Evolutionary conservation across 2,329 filamentous ascomycete species (phyloP), one percentile per base, ranked within the genome.

Genomic region (Aspergillus costaricaensis): DNA sequence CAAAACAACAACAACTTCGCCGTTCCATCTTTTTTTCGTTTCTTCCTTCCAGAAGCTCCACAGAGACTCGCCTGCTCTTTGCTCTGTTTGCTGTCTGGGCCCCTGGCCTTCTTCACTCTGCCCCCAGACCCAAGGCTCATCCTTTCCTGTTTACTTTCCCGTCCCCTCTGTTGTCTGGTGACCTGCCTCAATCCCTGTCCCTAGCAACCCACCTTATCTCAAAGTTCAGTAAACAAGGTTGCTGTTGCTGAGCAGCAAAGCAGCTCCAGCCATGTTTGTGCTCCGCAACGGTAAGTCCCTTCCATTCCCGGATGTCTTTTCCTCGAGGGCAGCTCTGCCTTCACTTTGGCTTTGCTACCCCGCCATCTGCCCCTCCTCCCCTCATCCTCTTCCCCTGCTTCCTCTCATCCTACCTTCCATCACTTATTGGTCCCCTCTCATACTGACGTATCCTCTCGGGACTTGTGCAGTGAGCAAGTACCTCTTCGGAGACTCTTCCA

Each of bases 401-500:
- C 27, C 57, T 36, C 39, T 55, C 21, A 41, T 44, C 2, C 32
- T n/a, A 7, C 17, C 14, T 9, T 54, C 39, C 39, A 53, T 27
- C 21, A 14, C 21, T 27, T 39, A 10, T 15, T 5, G 15, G 62
- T 21, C 64, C 57, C 57, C 51, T 23, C n/a, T 44, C 30, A 48
- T 57, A 43, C 49, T 64, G 51, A 54, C 47, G n/a, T 54, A 53
- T 38, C 27, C 27, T 30, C 14, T 43, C 17, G 38, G 32, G 17
- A 25, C 57, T 58, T 41, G 44, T 50, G 60, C 73, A 96, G 92
- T 96, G 68, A 91, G 91, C 79, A 97, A 96, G 80, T 88, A 95
- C 72, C 88, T 98, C 74, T 98, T 98, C 76, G 88, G 88, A 66
- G 92, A 96, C 76, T 86, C 86, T 71, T 91, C 88, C 75, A 94